These are phyloP conservation scores for Neobulgaria alba DNA, from an alignment of 2,329 filamentous ascomycete genomes.

Conservation along the genomic window DNA sequence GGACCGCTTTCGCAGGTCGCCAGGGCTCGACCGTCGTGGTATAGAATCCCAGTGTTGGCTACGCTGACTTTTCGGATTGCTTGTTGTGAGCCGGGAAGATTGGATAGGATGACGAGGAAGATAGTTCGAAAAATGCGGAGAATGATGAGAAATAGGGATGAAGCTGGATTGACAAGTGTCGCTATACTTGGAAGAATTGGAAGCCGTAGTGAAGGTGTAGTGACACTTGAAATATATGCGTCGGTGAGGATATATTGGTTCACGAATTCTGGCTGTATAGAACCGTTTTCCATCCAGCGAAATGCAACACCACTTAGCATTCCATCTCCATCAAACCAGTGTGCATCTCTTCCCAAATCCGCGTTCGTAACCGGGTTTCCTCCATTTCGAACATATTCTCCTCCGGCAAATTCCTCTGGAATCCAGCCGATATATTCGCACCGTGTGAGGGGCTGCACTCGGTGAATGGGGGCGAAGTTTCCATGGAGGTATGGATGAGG, in stretches of 20 bases:
- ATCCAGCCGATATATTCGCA: slow-evolving; percentile 51
- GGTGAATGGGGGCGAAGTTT: slow-evolving; percentile 60
- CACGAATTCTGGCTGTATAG: slow-evolving; percentile 53
- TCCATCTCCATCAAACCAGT: slow-evolving; percentile 70
- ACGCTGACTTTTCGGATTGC: slow-evolving; percentile 61
- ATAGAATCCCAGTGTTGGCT: slow-evolving; percentile 58
- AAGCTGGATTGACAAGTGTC: slow-evolving; percentile 52
- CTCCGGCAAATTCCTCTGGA: slow-evolving; percentile 56
- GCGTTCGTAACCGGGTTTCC: slow-evolving; percentile 58
- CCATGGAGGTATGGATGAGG: slow-evolving; percentile 46
- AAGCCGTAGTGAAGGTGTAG: slow-evolving; percentile 37
- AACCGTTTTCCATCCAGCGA: slow-evolving; percentile 32
- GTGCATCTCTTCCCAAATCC: slow-evolving; percentile 51
- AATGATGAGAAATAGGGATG: slow-evolving; percentile 40
- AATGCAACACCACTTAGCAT: slow-evolving; percentile 65
- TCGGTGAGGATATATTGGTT: slow-evolving; percentile 65
- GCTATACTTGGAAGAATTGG: slow-evolving; percentile 61
- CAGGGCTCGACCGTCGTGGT: slow-evolving; percentile 59
- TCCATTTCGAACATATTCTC: slow-evolving; percentile 65
- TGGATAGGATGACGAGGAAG: slow-evolving; percentile 47
- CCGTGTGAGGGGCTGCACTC: slow-evolving; percentile 44
- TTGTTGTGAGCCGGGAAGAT: slow-evolving; percentile 45
- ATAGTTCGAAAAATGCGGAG: slow-evolving; percentile 48
- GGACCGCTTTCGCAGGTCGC: slow-evolving; percentile 66
- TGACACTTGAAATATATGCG: slow-evolving; percentile 46